Base-by-base conservation (phyloP, 805 yeast genomes). In the Suhomyces sp. region DNA sequence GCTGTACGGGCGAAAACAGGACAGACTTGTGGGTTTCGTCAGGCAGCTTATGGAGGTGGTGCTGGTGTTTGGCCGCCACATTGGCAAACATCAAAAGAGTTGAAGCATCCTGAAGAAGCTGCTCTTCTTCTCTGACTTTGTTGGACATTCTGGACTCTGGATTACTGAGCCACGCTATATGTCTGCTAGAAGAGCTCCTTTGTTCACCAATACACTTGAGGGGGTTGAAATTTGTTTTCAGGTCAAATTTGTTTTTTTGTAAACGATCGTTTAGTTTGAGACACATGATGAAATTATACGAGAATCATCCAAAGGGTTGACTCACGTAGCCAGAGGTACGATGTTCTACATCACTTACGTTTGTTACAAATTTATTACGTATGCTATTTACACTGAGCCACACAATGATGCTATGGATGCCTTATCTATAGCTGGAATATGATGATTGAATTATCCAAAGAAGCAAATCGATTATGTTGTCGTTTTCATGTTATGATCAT, bases 11-110 rank as follows among this genome's bases (percentile, higher is more conserved):
- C 12, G 31, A 42, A n/a, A 42, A 22, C 46, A 42, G 46, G 8
- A 42, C 46, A 9, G 46, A 13, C 29, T 22, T 42, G 31, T 22
- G 42, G 13, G 42, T 38, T 17, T 38, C 42, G 23, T 38, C 42
- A 12, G 47, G 53, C 13, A 31, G 40, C 42, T 47, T 57, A 5
- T 51, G 59, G 26, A 52, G 59, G n/a, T 59, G 60, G 27, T 65
- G 69, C 42, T 67, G 73, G 50, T 75, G 79, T 49, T 75, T 72
- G 15, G 80, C 79, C 3, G 80, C 83, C 15, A 76, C 78, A 58
- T 77, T 82, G 23, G 86, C 85, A 62, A 83, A 82, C 85, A 82
- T 78, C 51, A 83, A 69, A 46, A 83, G 68, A 22, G 86, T 81
- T 15, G 86, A 81, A 1, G 88, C 87, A 68, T 83, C 87, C 57